Evolutionary conservation across 495 filamentous ascomycete species (phyloP).

Genomic region (Choiromyces venosus): DNA sequence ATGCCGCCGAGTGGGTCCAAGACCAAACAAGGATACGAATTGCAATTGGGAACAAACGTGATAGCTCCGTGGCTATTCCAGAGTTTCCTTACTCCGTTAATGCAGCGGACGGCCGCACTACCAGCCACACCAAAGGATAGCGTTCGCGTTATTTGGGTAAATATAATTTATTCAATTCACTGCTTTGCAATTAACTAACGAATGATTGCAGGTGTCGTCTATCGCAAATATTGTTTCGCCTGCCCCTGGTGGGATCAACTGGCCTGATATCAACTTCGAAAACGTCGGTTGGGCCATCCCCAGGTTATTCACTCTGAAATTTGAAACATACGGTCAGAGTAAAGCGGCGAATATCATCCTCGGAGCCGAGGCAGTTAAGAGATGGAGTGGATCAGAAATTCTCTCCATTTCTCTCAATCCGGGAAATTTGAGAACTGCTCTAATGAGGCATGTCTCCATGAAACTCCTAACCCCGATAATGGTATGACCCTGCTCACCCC

Average conservation of each 20-base stretch:
- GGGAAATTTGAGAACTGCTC: constrained; percentile 32
- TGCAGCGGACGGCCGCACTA: constrained; percentile 44
- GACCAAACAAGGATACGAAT: constrained; percentile 45
- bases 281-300: neutral
- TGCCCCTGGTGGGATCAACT: constrained; percentile 16
- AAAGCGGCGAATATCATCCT: constrained; percentile 24
- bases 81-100: constrained; percentile 44
- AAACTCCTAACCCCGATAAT: neutral
- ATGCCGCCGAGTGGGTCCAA: constrained; percentile 38
- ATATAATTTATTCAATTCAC: constrained; percentile 11
- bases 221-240: constrained; percentile 26
- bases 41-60: constrained; percentile 46
- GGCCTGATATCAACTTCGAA: constrained; percentile 23
- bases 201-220: constrained; percentile 41
- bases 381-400: constrained; percentile 16
- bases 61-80: constrained; percentile 47
- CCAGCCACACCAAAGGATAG: constrained; percentile 33
- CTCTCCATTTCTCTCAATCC: constrained; percentile 17
- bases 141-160: constrained; percentile 49
- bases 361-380: constrained; percentile 13
- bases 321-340: constrained; percentile 21
- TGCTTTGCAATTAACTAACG: constrained; percentile 16
- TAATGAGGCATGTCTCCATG: neutral
- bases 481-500: neutral
- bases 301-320: neutral